Percentiles rank a stretch among this genome's conserved stretches.
Conservation (phyloP, 768 basidiomycete species). For the Podaxis rugospora region DNA sequence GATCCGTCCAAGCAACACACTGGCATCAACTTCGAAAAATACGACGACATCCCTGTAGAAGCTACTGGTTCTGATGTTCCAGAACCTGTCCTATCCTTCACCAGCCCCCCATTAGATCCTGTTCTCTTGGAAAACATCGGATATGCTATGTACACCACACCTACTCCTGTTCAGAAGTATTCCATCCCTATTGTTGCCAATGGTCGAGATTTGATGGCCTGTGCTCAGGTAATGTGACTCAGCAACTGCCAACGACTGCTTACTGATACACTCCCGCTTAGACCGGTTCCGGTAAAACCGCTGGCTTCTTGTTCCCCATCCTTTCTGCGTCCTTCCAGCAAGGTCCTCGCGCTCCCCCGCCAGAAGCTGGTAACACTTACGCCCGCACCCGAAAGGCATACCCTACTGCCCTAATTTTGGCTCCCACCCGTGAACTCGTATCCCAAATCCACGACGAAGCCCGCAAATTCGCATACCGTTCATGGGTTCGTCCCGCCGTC, state of each 20-base stretch:
- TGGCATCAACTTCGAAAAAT: constrained; percentile 99
- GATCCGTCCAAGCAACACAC: constrained; percentile 90
- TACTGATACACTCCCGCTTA: constrained; percentile 29
- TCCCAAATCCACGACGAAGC: constrained; percentile 99
- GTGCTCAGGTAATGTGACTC: constrained; percentile 66
- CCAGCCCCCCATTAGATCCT: constrained; percentile 84
- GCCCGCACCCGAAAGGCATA: constrained; percentile 82
- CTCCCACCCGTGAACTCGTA: constrained; percentile 97
- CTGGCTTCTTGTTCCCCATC: constrained; percentile 98
- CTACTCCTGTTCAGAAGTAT: constrained; percentile 99
- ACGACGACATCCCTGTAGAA: constrained; percentile 99
- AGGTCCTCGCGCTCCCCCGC: constrained; percentile 75
- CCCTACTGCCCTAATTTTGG: constrained; percentile 95
- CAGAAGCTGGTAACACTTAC: constrained; percentile 44
- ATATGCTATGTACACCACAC: constrained; percentile 88
- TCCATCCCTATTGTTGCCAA: constrained; percentile 96
- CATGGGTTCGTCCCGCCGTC: constrained; percentile 98
- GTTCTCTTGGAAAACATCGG: constrained; percentile 94
- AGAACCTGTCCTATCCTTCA: constrained; percentile 86
- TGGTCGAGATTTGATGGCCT: constrained; percentile 90
- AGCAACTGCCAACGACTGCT: constrained; percentile 14
- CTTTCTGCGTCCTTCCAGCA: constrained; percentile 85
- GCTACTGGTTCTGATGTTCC: constrained; percentile 97
- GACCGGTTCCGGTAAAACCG: constrained; percentile 99
- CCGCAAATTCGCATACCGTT: constrained; percentile 97